A percentile compares a stretch with the other conserved stretches of the same genome.
These are phyloP conservation scores for Candida ortonii DNA, from an alignment of 805 yeast genomes.

Conservation along the genomic window DNA sequence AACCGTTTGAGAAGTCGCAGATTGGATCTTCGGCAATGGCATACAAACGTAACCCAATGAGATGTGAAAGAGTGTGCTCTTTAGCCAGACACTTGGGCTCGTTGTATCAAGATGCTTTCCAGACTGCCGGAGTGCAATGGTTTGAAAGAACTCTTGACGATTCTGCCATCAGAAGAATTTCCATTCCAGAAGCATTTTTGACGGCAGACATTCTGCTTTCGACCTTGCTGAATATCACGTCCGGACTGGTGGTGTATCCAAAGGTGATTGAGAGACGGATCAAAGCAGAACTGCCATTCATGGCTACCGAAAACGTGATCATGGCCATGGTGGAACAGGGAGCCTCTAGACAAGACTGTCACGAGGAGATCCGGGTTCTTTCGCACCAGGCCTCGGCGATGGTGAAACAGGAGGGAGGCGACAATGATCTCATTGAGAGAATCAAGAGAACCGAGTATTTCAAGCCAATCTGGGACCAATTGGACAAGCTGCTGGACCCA, in stretches of 20 bases:
- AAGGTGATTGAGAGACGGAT: conserved; percentile 98
- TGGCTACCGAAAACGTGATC: conserved; percentile 98
- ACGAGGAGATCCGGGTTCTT: conserved; percentile 93
- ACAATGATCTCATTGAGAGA: conserved; percentile 92
- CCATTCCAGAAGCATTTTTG: conserved; percentile 93
- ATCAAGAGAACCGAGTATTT: conserved; percentile 74
- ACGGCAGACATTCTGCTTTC: conserved; percentile 91
- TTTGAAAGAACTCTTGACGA: conserved; percentile 98
- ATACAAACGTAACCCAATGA: conserved; percentile 99
- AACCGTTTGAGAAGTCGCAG: conserved; percentile 98
- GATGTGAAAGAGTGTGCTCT: conserved; percentile 99
- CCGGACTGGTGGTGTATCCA: conserved; percentile 96
- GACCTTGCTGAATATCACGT: conserved; percentile 85
- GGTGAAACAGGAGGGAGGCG: conserved; percentile 98
- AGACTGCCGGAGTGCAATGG: conserved; percentile 98
- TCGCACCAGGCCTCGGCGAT: conserved; percentile 97
- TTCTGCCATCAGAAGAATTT: conserved; percentile 95
- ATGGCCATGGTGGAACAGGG: conserved; percentile 99
- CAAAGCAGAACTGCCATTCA: conserved; percentile 91
- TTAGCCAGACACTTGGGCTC: conserved; percentile 93
- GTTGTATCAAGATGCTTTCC: conserved; percentile 86
- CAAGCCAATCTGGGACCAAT: conserved; percentile 82
- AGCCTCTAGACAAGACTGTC: conserved; percentile 97
- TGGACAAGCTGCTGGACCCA: conserved; percentile 83
- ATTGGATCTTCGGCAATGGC: conserved; percentile 99